phyloP scores from a whole-genome alignment of 2,329 filamentous ascomycete species.

The Verticillium dahliae region DNA sequence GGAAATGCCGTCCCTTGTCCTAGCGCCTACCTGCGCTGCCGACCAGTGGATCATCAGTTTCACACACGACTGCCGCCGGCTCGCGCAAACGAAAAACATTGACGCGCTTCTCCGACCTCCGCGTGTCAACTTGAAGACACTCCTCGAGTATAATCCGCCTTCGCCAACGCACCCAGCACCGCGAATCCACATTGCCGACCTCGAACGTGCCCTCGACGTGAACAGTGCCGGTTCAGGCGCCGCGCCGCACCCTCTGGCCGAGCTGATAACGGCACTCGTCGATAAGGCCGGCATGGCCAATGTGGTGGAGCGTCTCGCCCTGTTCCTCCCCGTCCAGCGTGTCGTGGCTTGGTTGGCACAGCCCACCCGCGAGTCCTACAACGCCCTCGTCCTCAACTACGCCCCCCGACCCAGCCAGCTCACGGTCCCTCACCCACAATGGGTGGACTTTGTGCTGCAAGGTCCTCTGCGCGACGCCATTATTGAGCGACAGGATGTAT shows the following conservation, averaged over 20 bases:
- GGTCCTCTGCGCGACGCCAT: slow-evolving; percentile 24
- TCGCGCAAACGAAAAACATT: slow-evolving; percentile 19
- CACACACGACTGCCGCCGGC: slow-evolving; percentile 25
- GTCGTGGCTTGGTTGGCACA: slow-evolving; percentile 21
- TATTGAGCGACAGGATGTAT: slow-evolving; percentile 26
- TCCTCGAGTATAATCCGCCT: slow-evolving; percentile 20
- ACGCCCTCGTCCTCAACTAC: slow-evolving; percentile 14
- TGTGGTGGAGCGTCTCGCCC: slow-evolving; percentile 23
- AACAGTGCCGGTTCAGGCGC: background rate
- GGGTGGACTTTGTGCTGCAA: slow-evolving; percentile 26
- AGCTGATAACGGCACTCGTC: slow-evolving; percentile 21
- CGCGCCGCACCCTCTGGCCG: slow-evolving; percentile 18
- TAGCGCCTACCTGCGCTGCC: slow-evolving; percentile 21
- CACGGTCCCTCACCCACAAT: slow-evolving; percentile 19
- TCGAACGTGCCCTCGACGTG: slow-evolving; percentile 9
- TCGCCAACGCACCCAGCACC: slow-evolving; percentile 15
- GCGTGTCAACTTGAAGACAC: slow-evolving; percentile 24
- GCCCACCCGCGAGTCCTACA: slow-evolving; percentile 22
- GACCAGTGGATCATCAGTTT: slow-evolving; percentile 28
- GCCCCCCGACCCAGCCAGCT: slow-evolving; percentile 20
- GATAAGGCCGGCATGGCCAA: slow-evolving; percentile 19
- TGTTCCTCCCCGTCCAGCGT: slow-evolving; percentile 23
- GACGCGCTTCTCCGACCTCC: slow-evolving; percentile 23
- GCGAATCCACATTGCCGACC: slow-evolving; percentile 9
- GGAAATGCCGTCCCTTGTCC: slow-evolving; percentile 25